Evolutionary conservation across 805 yeast genomes (phyloP), one percentile per base, ranked within the genome.

Genomic region (Lipomyces japonicus): DNA sequence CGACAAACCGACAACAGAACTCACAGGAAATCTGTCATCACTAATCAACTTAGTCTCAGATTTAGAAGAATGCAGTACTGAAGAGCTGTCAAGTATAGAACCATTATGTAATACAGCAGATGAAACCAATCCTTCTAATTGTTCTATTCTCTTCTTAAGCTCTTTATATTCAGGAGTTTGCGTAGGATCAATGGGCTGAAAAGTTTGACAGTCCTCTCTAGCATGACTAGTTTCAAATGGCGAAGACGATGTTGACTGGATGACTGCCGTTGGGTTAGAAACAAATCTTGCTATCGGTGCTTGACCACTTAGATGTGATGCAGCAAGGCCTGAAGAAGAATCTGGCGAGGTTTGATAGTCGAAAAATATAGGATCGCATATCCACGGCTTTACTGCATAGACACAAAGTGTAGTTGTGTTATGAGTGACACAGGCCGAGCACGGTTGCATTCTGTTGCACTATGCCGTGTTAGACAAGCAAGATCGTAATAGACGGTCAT

Each of bases 381-480:
- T 42, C 60, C 58, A 53, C n/a, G 60, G 55, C 23, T 45, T 56
- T 30, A 47, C 55, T 9, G 57, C 57, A 38, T 56, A 56, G 21
- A 31, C 43, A 40, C 60, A 56, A 16, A 50, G 44, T 5, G 39
- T 39, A 4, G 35, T 47, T n/a, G 60, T 54, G 31, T 37, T 53
- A 25, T 51, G 55, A 22, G 31, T 36, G 14, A 56, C 32, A 30
- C 60, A 56, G 16, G 56, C 42, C 2, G 54, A 49, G 42, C 60
- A 56, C 4, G 60, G 60, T 18, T 44, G 53, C 51, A 35, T 38
- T 10, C 56, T 46, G 24, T 56, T 44, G 37, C 60, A 56, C 60
- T 55, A 42, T 2, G 26, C 34, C 12, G 36, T 28, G 25, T 26
- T 28, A 24, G 16, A 9, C 7, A 1, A 6, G 14, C 12, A n/a